Evolutionary conservation across 495 filamentous ascomycete species (phyloP).

Genomic region (Penicillium robsamsonii): DNA sequence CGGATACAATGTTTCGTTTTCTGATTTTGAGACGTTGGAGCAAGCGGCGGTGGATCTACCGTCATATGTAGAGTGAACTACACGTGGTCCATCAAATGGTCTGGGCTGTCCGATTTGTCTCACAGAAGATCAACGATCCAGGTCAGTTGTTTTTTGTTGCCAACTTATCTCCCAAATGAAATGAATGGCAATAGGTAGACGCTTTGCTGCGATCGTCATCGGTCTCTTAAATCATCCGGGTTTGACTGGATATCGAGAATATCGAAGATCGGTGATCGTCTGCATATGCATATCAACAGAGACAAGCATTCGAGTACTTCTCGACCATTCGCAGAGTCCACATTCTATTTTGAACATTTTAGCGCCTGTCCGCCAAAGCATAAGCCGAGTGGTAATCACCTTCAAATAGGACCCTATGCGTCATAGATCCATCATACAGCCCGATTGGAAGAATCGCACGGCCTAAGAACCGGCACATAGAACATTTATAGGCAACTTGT

Average conservation of each 20-base stretch:
- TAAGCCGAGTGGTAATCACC: background rate
- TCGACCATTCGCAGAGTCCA: background rate
- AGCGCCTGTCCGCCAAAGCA: background rate
- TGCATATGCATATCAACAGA: background rate
- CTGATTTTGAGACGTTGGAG: conserved; percentile 39
- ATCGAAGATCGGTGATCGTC: background rate
- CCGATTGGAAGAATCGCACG: background rate
- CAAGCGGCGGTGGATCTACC: conserved; percentile 10
- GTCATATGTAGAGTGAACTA: background rate
- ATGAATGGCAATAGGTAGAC: no score
- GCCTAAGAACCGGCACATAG: background rate
- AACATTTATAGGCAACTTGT: background rate
- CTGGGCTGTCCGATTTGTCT: no score
- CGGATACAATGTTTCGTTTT: conserved; percentile 42
- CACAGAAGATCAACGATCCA: no score
- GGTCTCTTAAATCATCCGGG: no score
- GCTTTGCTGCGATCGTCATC: no score
- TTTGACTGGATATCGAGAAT: no score
- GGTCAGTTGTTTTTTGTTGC: no score
- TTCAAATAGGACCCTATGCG: no score
- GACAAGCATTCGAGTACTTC: background rate
- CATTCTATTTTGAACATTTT: background rate
- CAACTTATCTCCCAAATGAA: no score
- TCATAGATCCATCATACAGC: no score
- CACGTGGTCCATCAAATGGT: no score